phyloP scores from a whole-genome alignment of 2,329 filamentous ascomycete species.

The Penicillium griseofulvum region DNA sequence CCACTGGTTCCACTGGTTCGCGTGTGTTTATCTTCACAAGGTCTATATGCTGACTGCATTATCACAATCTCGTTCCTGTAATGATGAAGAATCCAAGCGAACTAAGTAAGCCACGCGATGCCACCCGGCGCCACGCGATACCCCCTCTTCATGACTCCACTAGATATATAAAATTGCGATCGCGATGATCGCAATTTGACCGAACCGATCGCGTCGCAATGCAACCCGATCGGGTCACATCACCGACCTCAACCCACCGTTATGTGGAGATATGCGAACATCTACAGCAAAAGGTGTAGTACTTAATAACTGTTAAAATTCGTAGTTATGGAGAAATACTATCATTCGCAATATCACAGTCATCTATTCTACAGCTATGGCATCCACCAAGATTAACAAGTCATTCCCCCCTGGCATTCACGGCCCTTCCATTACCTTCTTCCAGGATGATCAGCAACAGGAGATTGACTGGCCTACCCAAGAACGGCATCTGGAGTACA shows the following conservation, averaged over 20 bases:
- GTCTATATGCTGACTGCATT: not conserved
- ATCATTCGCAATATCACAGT: not conserved
- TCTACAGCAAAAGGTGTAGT: not conserved
- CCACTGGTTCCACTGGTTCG: not conserved
- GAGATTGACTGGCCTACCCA: constrained; percentile 58
- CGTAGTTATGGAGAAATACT: not conserved
- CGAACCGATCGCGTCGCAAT: not conserved
- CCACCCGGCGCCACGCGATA: not conserved
- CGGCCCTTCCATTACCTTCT: constrained; percentile 58
- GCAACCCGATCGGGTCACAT: not conserved
- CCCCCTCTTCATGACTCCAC: not conserved
- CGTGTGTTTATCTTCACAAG: not conserved
- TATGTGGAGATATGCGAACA: not conserved
- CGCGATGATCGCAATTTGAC: not conserved
- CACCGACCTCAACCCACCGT: not conserved
- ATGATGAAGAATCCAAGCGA: not conserved
- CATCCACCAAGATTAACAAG: not conserved
- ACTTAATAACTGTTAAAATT: not conserved
- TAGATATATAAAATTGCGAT: not conserved
- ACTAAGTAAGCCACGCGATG: not conserved
- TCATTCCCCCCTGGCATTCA: constrained; percentile 47
- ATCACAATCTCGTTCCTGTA: not conserved
- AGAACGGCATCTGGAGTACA: constrained; percentile 53
- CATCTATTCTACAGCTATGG: not conserved
- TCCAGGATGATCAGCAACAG: constrained; percentile 48